Base-by-base conservation (phyloP, 2,329 filamentous ascomycete genomes). In the Rhinocladiella similis region DNA sequence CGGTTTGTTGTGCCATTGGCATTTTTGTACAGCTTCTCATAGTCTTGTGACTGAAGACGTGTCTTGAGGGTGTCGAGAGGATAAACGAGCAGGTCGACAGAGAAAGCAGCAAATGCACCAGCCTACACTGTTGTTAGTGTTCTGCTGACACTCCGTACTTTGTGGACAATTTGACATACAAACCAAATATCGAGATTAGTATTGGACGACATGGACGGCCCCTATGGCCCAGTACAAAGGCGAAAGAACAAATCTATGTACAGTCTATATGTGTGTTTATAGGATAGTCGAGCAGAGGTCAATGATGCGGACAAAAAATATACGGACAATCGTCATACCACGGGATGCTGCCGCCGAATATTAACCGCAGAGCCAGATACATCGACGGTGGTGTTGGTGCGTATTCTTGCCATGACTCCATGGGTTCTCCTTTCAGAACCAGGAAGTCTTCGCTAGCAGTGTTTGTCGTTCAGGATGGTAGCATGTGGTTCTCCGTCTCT, bases 1-100 rank as follows among this genome's bases (percentile, higher is more conserved):
- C 77, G 77, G 43, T 80, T 83, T 10, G 61, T 53, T 18, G 53
- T 46, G 45, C 64, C 64, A 57, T 59, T 61, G 25, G 56, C 53
- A 50, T 62, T 57, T 49, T 79, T 82, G 69, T 86, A 93, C 0
- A 86, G 79, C 48, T 81, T 80, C 36, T 83, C 76, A 73, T 91
- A 94, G 66, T 91, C 83, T 12, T 85, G 86, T 51, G 87, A 91
- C 70, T 96, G 91, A 47, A 90, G 81, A 9, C 91, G 83, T 6
- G 91, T 96, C 70, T 96, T 96, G 66, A 96, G 78, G 0, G 91
- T 97, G 70, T 96, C 92, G 14, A 96, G 79, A 0, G 91, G 92
- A 67, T 94, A 96, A 35, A 96, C 83, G 14, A 96, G 78, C 47
- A 95, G 77, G 71, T 96, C 91, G 54, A 96, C 88, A 1, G 88